Base-by-base conservation (phyloP, 2,329 filamentous ascomycete genomes). In the Fusarium sp. region DNA sequence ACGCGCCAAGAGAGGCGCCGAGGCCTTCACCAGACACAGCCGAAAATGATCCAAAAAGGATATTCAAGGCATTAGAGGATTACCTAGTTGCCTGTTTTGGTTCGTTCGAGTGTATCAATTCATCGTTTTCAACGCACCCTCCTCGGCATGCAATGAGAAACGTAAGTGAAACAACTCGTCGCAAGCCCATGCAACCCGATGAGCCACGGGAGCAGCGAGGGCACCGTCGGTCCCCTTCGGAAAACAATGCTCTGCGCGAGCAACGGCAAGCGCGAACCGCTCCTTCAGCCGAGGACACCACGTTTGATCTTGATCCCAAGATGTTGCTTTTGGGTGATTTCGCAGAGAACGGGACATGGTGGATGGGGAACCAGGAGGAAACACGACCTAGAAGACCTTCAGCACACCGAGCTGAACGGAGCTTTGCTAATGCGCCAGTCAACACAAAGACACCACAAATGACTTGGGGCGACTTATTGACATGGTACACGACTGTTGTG, bases 341-440 rank as follows among this genome's bases (percentile, higher is more conserved):
- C 69, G 91, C 90, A 1, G 92, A 96, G 75, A 96, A 96, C 74
- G 92, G 91, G 4, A 87, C 86, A 9, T 95, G 92, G 92, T 95
- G 92, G 92, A 89, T 90, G 46, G 91, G 90, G 3, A 85, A 85
- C 49, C 83, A 86, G 73, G 77, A 83, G 36, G 78, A 81, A 20
- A 45, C 59, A 28, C 54, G 52, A 23, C 51, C 67, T 11, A 67
- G 60, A 38, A 74, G 63, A 41, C 58, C 54, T 59, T 68, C 69
- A 11, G 47, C 54, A 26, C 65, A 54, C 18, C 67, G 66, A 23
- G 59, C 51, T 12, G 70, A 75, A 23, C 68, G 62, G 26, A 63
- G 52, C 28, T 52, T 69, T 49, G 46, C 65, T 7, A 73, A 62
- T 28, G 52, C 65, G 33, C 52, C 53, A 10, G 55, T 55, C 10